Percentiles rank a stretch among this genome's conserved stretches.
Conservation (phyloP, 2,329 filamentous ascomycete species). For the Fusarium miscanthi region DNA sequence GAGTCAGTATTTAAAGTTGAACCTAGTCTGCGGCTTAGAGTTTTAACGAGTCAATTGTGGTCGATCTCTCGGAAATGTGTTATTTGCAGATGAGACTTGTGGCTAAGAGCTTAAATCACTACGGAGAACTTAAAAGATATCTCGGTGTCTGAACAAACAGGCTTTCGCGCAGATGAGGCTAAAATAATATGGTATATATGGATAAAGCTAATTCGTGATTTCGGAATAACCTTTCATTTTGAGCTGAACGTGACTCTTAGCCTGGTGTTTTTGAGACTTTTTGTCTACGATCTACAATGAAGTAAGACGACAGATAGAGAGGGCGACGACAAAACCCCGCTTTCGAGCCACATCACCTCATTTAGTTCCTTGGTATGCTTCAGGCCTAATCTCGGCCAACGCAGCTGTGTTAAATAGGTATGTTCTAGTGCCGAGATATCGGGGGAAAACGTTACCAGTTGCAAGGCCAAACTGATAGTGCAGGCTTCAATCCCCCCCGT, state of each 20-base stretch:
- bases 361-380: neutral
- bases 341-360: too few relatives aligned
- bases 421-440: fast-evolving
- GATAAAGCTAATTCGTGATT: fast-evolving
- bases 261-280: too few relatives aligned
- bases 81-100: too few relatives aligned
- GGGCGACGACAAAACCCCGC: too few relatives aligned
- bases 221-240: fast-evolving
- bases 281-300: too few relatives aligned
- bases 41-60: neutral
- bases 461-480: neutral
- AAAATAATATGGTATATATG: neutral
- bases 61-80: too few relatives aligned
- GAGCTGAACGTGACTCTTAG: fast-evolving
- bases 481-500: fast-evolving
- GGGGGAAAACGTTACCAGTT: fast-evolving
- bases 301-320: too few relatives aligned
- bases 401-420: fast-evolving
- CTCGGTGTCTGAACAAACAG: neutral
- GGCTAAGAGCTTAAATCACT: too few relatives aligned
- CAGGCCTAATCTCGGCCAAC: too few relatives aligned
- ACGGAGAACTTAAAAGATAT: too few relatives aligned
- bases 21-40: too few relatives aligned
- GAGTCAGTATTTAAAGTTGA: fast-evolving
- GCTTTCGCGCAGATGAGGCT: neutral